Percentiles rank a stretch among this genome's conserved stretches.
These are phyloP conservation scores for Trichoderma hamatum DNA, from an alignment of 2,329 filamentous ascomycete genomes.

Conservation along the genomic window DNA sequence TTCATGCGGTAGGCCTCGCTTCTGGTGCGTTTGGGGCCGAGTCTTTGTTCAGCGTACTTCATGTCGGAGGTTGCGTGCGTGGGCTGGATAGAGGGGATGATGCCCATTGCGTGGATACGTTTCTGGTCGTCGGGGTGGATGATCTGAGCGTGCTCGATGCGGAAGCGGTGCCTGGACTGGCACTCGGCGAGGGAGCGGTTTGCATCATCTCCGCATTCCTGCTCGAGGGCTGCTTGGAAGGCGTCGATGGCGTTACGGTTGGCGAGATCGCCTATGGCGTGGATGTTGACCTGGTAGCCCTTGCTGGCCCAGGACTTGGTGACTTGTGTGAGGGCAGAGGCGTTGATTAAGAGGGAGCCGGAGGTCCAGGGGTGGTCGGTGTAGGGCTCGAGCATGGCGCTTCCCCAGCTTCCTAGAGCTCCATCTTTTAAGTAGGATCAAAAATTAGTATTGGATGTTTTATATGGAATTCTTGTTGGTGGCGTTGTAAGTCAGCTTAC, in stretches of 20 bases:
- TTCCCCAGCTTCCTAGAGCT: constrained; percentile 71
- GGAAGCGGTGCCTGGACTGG: constrained; percentile 60
- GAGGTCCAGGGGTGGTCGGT: constrained; percentile 62
- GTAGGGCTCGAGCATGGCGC: constrained; percentile 72
- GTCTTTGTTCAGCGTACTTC: constrained; percentile 64
- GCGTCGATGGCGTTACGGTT: constrained; percentile 67
- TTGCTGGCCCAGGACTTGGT: constrained; percentile 60
- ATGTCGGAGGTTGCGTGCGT: constrained; percentile 74
- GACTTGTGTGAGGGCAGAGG: constrained; percentile 58
- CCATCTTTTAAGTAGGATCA: constrained; percentile 54
- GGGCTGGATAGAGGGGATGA: constrained; percentile 71
- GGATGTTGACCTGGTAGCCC: constrained; percentile 71
- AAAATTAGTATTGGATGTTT: background rate
- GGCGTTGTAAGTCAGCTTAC: constrained; percentile 41
- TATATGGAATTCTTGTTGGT: too few relatives aligned
- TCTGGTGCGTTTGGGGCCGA: constrained; percentile 58
- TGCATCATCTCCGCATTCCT: constrained; percentile 51
- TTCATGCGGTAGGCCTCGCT: constrained; percentile 68
- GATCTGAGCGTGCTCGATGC: constrained; percentile 73
- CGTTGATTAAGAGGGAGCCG: constrained; percentile 68
- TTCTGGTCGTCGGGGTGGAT: constrained; percentile 67
- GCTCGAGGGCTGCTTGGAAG: constrained; percentile 58
- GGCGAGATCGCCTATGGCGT: constrained; percentile 71
- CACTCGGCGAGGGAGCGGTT: constrained; percentile 47
- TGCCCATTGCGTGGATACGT: constrained; percentile 60